These are phyloP conservation scores for Suhomyces prunicola DNA, from an alignment of 805 yeast genomes.

Conservation along the genomic window DNA sequence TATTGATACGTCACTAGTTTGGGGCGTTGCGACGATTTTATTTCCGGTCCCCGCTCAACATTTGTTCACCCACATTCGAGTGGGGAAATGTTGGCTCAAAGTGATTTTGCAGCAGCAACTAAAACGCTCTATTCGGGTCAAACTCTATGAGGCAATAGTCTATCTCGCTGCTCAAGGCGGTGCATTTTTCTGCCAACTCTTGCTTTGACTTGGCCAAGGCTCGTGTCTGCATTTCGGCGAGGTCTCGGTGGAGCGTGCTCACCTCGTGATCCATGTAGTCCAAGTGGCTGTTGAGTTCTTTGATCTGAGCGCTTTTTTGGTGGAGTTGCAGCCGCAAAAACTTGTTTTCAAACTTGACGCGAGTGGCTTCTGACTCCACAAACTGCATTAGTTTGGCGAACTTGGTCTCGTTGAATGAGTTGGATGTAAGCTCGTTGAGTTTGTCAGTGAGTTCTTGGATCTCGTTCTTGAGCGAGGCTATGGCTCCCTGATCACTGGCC, in stretches of 20 bases:
- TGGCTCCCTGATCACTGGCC: slow-evolving; percentile 22
- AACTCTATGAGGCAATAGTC: neutral
- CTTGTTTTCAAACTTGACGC: slow-evolving; percentile 33
- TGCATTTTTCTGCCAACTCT: slow-evolving; percentile 8
- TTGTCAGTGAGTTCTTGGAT: slow-evolving; percentile 28
- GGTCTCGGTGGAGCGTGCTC: slow-evolving; percentile 2
- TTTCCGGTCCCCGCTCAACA: neutral
- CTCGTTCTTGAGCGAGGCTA: slow-evolving; percentile 29
- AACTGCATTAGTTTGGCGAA: slow-evolving; percentile 26
- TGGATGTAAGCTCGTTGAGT: slow-evolving; percentile 13
- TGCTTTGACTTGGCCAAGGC: slow-evolving; percentile 3
- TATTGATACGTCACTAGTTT: too few relatives aligned
- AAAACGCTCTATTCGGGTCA: neutral
- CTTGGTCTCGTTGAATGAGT: neutral
- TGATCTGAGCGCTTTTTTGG: slow-evolving; percentile 16
- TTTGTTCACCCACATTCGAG: neutral
- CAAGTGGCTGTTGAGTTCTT: slow-evolving; percentile 23
- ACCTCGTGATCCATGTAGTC: slow-evolving; percentile 21
- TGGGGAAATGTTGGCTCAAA: neutral
- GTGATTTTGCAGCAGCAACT: neutral
- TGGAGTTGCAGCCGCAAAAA: slow-evolving; percentile 23
- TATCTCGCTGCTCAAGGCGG: slow-evolving; percentile 5
- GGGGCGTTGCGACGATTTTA: neutral
- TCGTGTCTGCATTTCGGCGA: neutral
- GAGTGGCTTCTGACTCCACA: slow-evolving; percentile 29